Conservation (phyloP, 1,284 basidiomycete species). For the Prillingera fragicola region DNA sequence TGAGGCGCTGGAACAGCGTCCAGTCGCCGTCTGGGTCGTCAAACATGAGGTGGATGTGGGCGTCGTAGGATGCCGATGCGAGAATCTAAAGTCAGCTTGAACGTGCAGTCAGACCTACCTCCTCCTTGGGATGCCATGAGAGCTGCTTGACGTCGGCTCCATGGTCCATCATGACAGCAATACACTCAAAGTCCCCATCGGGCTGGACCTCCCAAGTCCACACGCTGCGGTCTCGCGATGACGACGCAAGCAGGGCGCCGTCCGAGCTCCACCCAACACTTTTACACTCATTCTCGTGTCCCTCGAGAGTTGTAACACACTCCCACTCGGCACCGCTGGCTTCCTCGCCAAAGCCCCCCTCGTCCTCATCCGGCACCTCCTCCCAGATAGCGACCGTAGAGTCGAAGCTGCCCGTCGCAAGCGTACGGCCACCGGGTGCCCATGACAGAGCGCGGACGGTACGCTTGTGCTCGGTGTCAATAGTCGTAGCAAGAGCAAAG, state of each 20-base stretch:
- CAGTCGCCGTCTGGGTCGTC: slow-evolving; percentile 95
- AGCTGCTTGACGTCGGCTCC: slow-evolving; percentile 94
- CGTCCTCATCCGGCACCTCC: slow-evolving; percentile 54
- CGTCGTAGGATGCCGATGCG: slow-evolving; percentile 94
- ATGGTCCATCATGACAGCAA: slow-evolving; percentile 96
- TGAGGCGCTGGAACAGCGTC: slow-evolving; percentile 77
- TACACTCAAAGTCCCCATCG: slow-evolving; percentile 90
- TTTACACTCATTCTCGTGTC: slow-evolving; percentile 98
- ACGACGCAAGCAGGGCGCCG: slow-evolving; percentile 82
- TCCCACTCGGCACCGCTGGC: slow-evolving; percentile 41
- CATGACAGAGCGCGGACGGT: slow-evolving; percentile 87
- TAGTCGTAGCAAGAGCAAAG: slow-evolving; percentile 60
- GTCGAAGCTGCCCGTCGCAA: slow-evolving; percentile 96
- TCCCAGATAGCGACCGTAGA: slow-evolving; percentile 91
- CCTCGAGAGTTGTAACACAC: slow-evolving; percentile 76
- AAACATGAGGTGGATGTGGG: slow-evolving; percentile 87
- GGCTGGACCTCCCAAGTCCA: slow-evolving; percentile 98
- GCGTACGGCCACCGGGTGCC: slow-evolving; percentile 77
- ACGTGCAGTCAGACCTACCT: slow-evolving; percentile 55
- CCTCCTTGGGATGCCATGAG: slow-evolving; percentile 90
- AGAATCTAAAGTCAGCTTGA: slow-evolving; percentile 62
- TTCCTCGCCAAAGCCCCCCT: slow-evolving; percentile 33
- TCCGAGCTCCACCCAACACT: slow-evolving; percentile 74
- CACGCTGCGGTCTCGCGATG: slow-evolving; percentile 92
- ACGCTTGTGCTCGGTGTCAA: slow-evolving; percentile 78